Evolutionary conservation across 805 yeast species (phyloP).

Genomic region (Candida succiphila): DNA sequence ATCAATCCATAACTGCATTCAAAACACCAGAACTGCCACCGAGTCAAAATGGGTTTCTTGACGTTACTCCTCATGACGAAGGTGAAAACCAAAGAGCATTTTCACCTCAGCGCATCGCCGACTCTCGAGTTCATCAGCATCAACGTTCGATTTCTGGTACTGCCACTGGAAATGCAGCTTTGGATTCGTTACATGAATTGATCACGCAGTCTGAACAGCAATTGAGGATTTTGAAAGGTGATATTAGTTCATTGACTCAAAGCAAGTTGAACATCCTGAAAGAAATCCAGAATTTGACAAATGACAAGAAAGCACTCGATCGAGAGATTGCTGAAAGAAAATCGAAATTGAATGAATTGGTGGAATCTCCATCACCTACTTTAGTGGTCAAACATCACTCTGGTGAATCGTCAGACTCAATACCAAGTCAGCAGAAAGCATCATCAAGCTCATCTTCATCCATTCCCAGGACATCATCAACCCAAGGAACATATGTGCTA

Average conservation of each 20-base stretch:
- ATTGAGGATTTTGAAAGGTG: conserved; percentile 26
- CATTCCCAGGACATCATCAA: not conserved
- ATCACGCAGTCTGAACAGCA: conserved; percentile 28
- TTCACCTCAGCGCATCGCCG: too few species aligned
- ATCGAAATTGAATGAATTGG: conserved; percentile 7
- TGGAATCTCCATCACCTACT: too few species aligned
- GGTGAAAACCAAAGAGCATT: too few species aligned
- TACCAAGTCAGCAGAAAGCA: not conserved
- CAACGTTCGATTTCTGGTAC: conserved; percentile 35
- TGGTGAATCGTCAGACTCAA: not conserved
- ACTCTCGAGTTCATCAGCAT: conserved; percentile 15
- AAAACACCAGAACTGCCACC: not conserved
- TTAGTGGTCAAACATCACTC: not conserved
- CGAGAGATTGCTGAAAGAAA: conserved; percentile 28
- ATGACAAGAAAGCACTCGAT: conserved; percentile 35
- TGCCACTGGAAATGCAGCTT: too few species aligned
- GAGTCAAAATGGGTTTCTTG: too few species aligned
- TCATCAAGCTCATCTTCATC: not conserved
- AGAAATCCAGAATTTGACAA: conserved; percentile 43
- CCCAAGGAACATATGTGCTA: too few species aligned
- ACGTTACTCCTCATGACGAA: too few species aligned
- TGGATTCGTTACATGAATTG: too few species aligned
- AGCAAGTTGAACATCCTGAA: conserved; percentile 32
- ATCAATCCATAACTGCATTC: conserved; percentile 14
- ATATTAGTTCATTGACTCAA: conserved; percentile 27